phyloP scores from a whole-genome alignment of 1,139 yeast species.

The Diutina rugosa region DNA sequence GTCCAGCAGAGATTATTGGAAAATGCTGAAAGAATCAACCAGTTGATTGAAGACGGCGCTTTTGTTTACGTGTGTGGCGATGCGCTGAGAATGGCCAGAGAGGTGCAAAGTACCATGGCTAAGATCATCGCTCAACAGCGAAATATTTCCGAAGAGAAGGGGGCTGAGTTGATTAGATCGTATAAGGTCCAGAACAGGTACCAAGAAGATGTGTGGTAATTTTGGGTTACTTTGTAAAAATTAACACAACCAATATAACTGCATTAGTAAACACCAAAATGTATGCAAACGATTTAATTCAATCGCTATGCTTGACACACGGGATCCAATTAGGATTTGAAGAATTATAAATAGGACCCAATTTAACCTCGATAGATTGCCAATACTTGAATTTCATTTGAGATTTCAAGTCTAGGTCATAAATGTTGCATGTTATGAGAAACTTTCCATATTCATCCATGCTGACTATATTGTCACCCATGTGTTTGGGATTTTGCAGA shows the following conservation, averaged over 20 bases:
- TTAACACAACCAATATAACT: background rate
- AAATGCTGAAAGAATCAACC: conserved; percentile 39
- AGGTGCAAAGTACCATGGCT: conserved; percentile 67
- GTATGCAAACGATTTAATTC: background rate
- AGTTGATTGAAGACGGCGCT: conserved; percentile 60
- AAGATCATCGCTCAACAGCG: conserved; percentile 51
- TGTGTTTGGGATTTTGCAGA: conserved; percentile 20
- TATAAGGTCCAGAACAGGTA: conserved; percentile 78
- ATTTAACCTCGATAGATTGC: conserved; percentile 7
- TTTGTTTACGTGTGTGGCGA: conserved; percentile 95
- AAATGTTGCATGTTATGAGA: conserved; percentile 24
- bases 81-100: conserved; percentile 93
- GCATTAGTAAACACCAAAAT: background rate
- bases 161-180: conserved; percentile 66
- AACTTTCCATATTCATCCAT: conserved; percentile 16
- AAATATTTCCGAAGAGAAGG: conserved; percentile 48
- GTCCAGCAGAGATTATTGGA: conserved; percentile 75
- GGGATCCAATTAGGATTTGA: background rate
- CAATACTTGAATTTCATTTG: conserved; percentile 29
- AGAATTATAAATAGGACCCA: background rate
- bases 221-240: background rate
- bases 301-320: background rate
- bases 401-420: conserved; percentile 33
- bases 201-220: conserved; percentile 95
- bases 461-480: conserved; percentile 18